A percentile compares a stretch with the other conserved stretches of the same genome.
These are phyloP conservation scores for Solanum ossicruentum DNA, from an alignment of 257 asterid genomes.

Conservation along the genomic window DNA sequence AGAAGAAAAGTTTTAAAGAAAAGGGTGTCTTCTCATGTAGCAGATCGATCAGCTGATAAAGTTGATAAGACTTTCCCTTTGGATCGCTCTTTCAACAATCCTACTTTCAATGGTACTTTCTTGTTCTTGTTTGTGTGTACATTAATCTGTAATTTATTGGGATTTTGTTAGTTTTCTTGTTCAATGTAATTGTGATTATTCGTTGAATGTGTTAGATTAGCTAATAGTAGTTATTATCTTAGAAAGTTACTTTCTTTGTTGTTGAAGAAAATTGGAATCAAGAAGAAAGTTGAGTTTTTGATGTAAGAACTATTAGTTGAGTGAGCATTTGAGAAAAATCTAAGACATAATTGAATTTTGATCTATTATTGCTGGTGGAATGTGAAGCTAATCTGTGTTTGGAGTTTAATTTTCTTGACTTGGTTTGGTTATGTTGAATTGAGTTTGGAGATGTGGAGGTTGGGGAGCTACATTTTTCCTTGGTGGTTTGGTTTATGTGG, in stretches of 20 bases:
- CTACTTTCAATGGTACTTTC: constrained; percentile 38
- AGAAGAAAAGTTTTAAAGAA: constrained; percentile 30
- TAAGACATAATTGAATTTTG: not conserved
- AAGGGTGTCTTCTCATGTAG: constrained; percentile 29
- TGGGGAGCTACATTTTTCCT: not conserved
- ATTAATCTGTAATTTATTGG: not conserved
- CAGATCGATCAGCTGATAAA: constrained; percentile 50
- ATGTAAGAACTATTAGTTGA: not conserved
- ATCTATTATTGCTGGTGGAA: not conserved
- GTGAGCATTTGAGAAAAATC: not conserved
- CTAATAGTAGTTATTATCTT: too few relatives aligned
- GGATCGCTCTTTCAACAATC: constrained; percentile 48
- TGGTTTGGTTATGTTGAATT: not conserved
- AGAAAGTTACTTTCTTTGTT: not conserved
- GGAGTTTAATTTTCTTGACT: not conserved
- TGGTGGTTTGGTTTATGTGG: not conserved
- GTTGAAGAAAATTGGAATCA: not conserved
- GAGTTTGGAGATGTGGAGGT: not conserved
- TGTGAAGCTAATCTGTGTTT: not conserved
- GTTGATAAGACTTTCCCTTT: constrained; percentile 47
- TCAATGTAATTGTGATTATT: not conserved
- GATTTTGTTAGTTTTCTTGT: not conserved
- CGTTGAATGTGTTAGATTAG: not conserved
- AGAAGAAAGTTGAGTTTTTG: not conserved
- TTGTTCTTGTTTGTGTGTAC: not conserved